Evolutionary conservation across 2,329 filamentous ascomycete species (phyloP), one percentile per base, ranked within the genome.

Genomic region (Westerdykella sp.): DNA sequence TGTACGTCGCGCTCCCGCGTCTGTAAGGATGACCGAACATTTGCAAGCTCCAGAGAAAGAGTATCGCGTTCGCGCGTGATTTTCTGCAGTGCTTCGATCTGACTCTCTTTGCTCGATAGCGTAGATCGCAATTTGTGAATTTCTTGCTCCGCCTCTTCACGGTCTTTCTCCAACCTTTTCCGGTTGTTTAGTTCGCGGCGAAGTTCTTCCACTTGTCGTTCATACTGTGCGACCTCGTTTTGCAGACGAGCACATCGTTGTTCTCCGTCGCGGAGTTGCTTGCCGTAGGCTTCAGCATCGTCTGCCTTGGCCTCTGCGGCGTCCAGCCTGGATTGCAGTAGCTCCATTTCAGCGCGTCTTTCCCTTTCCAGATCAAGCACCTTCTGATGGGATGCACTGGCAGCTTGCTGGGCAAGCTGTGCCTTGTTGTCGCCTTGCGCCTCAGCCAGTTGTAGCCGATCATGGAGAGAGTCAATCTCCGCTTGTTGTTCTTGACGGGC

Each of bases 391-490:
- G 65, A 64, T 28, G 68, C 66, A 16, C 60, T 53, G 22, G 65
- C 65, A 43, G 66, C 64, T 44, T 69, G 67, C 44, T 68, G 65
- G 10, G 66, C 66, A 25, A 68, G 60, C 43, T 68, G 65, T 1
- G 62, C 59, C 42, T 68, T 64, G 38, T 67, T 66, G 40, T 69
- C 67, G 12, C 67, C 65, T 37, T 68, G 60, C 1, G 65, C 65
- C 43, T 69, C 66, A 5, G 65, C 64, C 25, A 69, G 57, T 39
- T 66, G 57, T 15, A 73, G 50, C 32, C 69, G 64, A 35, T 65
- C 62, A 30, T 61, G 62, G 9, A 73, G 48, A 10, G 66, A 59
- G 25, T 71, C 67, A 5, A 72, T 43, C 44, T 72, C 69, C 6
- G 63, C 63, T 32, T 69, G 58, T 23, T 67, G 67, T 28, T 66